Evolutionary conservation across 805 yeast genomes (phyloP).

Genomic region (Ogataea populi-albae): DNA sequence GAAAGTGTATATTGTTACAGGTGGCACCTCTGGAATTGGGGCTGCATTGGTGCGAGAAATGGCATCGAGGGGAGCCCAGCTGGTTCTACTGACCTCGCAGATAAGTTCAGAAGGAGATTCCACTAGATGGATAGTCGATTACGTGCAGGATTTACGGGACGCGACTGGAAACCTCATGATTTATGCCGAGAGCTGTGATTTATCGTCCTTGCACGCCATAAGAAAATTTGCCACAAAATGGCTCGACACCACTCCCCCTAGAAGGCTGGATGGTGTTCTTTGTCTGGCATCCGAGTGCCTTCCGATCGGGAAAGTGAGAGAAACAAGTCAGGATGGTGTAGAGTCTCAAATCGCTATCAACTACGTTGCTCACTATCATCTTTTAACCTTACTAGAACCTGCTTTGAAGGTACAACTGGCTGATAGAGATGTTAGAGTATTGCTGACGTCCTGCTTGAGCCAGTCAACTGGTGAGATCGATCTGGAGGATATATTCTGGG

Average conservation of each 20-base stretch:
- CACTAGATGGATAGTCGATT: constrained; percentile 67
- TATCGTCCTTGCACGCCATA: constrained; percentile 67
- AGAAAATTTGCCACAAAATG: constrained; percentile 91
- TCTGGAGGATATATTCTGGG: constrained; percentile 62
- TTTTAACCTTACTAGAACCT: constrained; percentile 78
- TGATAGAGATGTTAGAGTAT: constrained; percentile 85
- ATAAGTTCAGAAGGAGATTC: constrained; percentile 46
- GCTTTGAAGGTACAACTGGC: constrained; percentile 86
- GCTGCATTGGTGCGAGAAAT: constrained; percentile 69
- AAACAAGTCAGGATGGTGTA: constrained; percentile 73
- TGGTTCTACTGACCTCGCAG: constrained; percentile 64
- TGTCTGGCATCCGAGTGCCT: constrained; percentile 83
- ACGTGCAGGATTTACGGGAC: constrained; percentile 72
- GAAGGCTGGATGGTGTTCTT: constrained; percentile 85
- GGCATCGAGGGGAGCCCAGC: constrained; percentile 82
- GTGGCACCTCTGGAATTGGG: constrained; percentile 95
- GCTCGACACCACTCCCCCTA: constrained; percentile 87
- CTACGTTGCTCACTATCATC: constrained; percentile 77
- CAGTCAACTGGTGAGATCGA: constrained; percentile 73
- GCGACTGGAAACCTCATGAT: constrained; percentile 67
- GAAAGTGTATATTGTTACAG: constrained; percentile 75
- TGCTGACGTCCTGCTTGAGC: constrained; percentile 74
- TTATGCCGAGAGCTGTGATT: constrained; percentile 88
- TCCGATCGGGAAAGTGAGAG: constrained; percentile 68
- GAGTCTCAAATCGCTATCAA: constrained; percentile 84